These are phyloP conservation scores for Musa troglodytarum DNA, from an alignment of 176 grass and related monocot genomes.

Conservation along the genomic window DNA sequence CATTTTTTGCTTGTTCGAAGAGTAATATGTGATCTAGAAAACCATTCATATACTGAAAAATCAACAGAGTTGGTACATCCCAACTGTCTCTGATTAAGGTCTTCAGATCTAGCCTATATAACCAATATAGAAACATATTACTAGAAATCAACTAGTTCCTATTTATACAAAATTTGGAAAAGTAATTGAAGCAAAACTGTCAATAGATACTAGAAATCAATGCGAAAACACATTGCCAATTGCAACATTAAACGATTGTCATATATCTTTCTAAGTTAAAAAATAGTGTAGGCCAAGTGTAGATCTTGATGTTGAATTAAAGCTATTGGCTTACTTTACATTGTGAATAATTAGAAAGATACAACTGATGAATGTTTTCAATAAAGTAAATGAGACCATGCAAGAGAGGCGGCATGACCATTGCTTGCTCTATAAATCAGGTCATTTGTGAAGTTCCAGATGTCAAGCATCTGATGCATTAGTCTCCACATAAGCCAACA, in stretches of 20 bases:
- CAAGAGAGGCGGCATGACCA: no score
- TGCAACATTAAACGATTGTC: no score
- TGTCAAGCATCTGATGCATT: not conserved
- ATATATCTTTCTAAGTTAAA: not conserved
- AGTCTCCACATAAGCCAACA: not conserved
- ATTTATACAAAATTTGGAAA: constrained; percentile 5
- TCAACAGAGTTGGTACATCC: constrained; percentile 26
- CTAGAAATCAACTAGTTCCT: constrained; percentile 6
- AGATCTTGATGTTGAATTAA: not conserved
- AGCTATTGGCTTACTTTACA: not conserved
- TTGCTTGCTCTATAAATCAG: no score
- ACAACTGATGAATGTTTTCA: not conserved
- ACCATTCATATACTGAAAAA: constrained; percentile 25
- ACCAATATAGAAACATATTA: constrained; percentile 12
- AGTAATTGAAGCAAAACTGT: not conserved
- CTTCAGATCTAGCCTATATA: constrained; percentile 34
- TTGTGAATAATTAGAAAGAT: not conserved
- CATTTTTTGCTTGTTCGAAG: constrained; percentile 26
- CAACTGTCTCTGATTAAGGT: constrained; percentile 30
- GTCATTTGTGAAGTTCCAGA: not conserved
- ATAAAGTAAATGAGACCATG: not conserved
- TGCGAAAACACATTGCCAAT: not conserved
- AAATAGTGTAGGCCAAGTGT: not conserved
- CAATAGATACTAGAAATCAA: not conserved
- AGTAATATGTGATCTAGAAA: constrained; percentile 34